Conservation (phyloP, 2,329 filamentous ascomycete genomes). For the Ascochyta pisi region DNA sequence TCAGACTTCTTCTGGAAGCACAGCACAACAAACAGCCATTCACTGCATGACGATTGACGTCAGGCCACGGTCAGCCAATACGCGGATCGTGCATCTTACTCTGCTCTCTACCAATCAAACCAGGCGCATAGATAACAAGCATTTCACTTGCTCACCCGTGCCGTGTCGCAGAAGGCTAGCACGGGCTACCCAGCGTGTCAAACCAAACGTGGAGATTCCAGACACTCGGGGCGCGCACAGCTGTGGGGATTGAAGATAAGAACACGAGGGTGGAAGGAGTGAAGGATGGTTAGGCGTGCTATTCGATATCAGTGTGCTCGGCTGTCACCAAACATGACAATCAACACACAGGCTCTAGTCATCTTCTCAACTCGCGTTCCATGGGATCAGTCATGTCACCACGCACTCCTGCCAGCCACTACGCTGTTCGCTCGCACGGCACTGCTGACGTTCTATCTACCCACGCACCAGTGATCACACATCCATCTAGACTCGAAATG, state of each 20-base stretch:
- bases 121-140: conserved; percentile 7
- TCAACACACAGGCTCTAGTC: too few relatives aligned
- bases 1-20: conserved; percentile 5
- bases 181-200: not conserved
- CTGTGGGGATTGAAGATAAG: conserved; percentile 17
- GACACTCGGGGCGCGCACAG: not conserved
- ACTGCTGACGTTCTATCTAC: too few relatives aligned
- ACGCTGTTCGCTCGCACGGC: too few relatives aligned
- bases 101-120: not conserved
- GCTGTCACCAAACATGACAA: not conserved
- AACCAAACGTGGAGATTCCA: conserved; percentile 1
- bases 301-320: not conserved
- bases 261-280: conserved; percentile 3
- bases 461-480: too few relatives aligned
- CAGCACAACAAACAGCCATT: not conserved
- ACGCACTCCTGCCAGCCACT: too few relatives aligned
- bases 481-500: too few relatives aligned
- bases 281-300: not conserved
- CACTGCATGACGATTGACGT: not conserved
- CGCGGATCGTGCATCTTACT: too few relatives aligned
- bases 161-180: not conserved
- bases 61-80: not conserved
- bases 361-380: too few relatives aligned
- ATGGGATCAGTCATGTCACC: too few relatives aligned
- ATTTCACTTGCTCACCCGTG: conserved; percentile 14